These are phyloP conservation scores for Talaromyces sp. DNA, from an alignment of 2,329 filamentous ascomycete species.

Conservation along the genomic window DNA sequence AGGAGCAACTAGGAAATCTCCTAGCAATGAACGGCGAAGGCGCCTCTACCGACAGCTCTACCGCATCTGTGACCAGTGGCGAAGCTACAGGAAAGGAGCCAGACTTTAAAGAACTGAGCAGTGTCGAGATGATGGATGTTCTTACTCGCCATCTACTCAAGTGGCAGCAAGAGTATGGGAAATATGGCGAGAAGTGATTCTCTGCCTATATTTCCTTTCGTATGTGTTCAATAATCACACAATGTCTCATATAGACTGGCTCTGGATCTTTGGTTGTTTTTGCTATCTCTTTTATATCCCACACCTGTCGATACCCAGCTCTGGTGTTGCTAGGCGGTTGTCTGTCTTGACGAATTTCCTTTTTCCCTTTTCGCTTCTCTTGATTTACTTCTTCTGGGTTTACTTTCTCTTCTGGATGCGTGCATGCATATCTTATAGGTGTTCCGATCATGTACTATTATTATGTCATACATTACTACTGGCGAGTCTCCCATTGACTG, in stretches of 20 bases:
- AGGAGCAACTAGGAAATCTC: slow-evolving; percentile 29
- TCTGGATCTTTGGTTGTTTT: neutral
- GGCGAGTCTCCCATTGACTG: neutral
- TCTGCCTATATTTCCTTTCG: slow-evolving; percentile 9
- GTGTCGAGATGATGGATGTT: slow-evolving; percentile 86
- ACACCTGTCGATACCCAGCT: neutral
- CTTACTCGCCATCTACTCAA: slow-evolving; percentile 74
- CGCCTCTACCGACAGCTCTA: slow-evolving; percentile 6
- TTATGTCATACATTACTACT: neutral
- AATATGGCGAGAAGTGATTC: slow-evolving; percentile 44
- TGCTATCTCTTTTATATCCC: neutral
- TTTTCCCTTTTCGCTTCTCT: neutral
- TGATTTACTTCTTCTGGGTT: neutral
- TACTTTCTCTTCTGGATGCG: neutral
- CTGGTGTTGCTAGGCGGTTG: neutral
- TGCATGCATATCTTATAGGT: neutral
- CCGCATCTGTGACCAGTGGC: slow-evolving; percentile 20
- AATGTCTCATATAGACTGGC: neutral
- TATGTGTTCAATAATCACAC: neutral
- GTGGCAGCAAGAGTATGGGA: slow-evolving; percentile 73
- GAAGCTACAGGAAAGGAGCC: slow-evolving; percentile 29
- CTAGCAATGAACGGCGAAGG: slow-evolving; percentile 24
- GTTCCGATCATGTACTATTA: neutral
- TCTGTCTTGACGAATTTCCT: neutral
- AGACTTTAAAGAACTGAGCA: slow-evolving; percentile 71